phyloP scores from a whole-genome alignment of 1,284 basidiomycete species.

The Mixia osmundae region DNA sequence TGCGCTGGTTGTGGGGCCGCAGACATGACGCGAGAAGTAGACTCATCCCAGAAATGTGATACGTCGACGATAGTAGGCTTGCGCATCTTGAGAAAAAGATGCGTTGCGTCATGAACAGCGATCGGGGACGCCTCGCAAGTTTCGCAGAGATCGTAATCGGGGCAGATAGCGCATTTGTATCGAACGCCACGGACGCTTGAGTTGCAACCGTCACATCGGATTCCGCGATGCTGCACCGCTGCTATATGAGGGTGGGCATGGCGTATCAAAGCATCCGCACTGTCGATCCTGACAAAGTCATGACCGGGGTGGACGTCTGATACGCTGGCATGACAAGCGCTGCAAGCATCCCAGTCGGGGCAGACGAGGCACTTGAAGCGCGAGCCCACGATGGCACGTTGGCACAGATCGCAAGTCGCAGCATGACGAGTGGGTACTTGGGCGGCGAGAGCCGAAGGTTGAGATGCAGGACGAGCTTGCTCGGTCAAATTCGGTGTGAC shows the following conservation, averaged over 20 bases:
- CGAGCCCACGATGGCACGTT: conserved; percentile 32
- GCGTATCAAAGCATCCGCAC: no score
- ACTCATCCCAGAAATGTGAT: no score
- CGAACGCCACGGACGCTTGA: conserved; percentile 8
- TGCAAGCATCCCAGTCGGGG: conserved; percentile 13
- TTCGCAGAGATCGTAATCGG: conserved; percentile 17
- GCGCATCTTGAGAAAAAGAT: conserved; percentile 14
- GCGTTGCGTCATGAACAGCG: conserved; percentile 8
- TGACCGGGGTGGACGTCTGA: no score
- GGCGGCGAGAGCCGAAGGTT: no score
- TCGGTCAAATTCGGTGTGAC: no score
- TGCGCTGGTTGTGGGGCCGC: no score
- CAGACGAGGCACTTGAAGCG: conserved; percentile 35
- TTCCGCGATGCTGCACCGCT: conserved; percentile 5
- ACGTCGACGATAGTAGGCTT: no score
- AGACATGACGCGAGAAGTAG: no score
- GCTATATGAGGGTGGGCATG: neutral
- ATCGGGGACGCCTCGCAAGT: conserved; percentile 14
- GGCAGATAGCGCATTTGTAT: conserved; percentile 18
- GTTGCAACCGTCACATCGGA: conserved; percentile 11
- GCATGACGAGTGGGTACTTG: conserved; percentile 9
- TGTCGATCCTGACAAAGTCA: no score
- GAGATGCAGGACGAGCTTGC: no score
- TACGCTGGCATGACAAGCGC: no score
- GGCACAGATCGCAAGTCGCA: conserved; percentile 27